Conservation (phyloP, 2,329 filamentous ascomycete species). For the Alternaria triticina region DNA sequence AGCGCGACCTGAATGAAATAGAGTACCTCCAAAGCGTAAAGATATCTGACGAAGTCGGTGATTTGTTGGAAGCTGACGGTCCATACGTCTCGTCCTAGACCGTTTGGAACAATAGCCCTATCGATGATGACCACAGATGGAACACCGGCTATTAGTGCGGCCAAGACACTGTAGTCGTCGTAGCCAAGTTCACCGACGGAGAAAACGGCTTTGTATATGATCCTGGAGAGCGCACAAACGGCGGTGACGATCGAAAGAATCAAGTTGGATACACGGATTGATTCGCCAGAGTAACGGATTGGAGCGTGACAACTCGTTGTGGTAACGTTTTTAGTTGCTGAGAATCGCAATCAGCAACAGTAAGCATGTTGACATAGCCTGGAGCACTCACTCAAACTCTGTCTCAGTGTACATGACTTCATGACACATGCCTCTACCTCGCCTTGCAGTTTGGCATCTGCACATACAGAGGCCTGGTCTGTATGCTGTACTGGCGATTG, state of each 20-base stretch:
- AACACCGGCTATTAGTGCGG: slow-evolving; percentile 27
- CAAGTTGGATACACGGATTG: slow-evolving; percentile 43
- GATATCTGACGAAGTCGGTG: slow-evolving; percentile 49
- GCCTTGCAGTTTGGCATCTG: slow-evolving; percentile 17
- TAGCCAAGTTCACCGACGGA: slow-evolving; percentile 44
- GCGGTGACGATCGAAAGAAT: slow-evolving; percentile 45
- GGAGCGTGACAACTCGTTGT: slow-evolving; percentile 48
- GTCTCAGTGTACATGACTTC: slow-evolving; percentile 21
- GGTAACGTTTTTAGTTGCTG: slow-evolving; percentile 54
- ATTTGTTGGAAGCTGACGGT: slow-evolving; percentile 53
- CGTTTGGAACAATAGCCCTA: slow-evolving; percentile 33
- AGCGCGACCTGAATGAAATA: slow-evolving; percentile 42
- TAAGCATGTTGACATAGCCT: background rate
- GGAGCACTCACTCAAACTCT: slow-evolving; percentile 20
- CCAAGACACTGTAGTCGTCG: slow-evolving; percentile 48
- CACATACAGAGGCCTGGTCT: slow-evolving; percentile 23
- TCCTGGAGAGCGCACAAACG: slow-evolving; percentile 42
- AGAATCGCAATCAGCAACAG: background rate
- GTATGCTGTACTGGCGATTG: slow-evolving; percentile 18
- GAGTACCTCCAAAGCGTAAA: slow-evolving; percentile 43
- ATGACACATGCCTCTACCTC: slow-evolving; percentile 19
- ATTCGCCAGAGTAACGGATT: slow-evolving; percentile 42
- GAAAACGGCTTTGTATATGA: slow-evolving; percentile 48
- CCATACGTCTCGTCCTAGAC: slow-evolving; percentile 61
- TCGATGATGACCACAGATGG: slow-evolving; percentile 38